Percentiles rank a stretch among this genome's conserved stretches.
Conservation (phyloP, 2,329 filamentous ascomycete species). For the Colletotrichum liriopes region DNA sequence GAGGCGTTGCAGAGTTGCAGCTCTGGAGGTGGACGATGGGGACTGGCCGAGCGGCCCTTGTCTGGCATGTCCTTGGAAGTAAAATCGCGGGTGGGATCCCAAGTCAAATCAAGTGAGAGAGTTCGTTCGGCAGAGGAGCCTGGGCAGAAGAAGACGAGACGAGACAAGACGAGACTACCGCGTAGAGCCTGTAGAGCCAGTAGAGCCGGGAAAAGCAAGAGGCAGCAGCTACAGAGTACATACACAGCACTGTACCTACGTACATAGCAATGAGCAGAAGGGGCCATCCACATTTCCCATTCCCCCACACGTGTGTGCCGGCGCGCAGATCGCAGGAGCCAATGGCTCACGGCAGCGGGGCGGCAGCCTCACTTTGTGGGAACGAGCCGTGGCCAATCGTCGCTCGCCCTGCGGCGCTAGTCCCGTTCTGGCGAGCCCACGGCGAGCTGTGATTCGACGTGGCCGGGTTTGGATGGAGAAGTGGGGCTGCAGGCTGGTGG, state of each 20-base stretch:
- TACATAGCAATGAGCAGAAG: no score
- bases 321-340: slow-evolving; percentile 24
- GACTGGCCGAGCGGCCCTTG: slow-evolving; percentile 5
- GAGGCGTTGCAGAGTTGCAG: slow-evolving; percentile 4
- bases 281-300: background rate
- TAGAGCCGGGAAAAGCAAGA: background rate
- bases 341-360: slow-evolving; percentile 30
- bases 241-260: background rate
- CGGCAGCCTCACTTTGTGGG: slow-evolving; percentile 43
- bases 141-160: slow-evolving; percentile 28
- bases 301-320: slow-evolving; percentile 1
- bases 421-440: background rate
- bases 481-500: slow-evolving; percentile 5
- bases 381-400: slow-evolving; percentile 38
- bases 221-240: background rate
- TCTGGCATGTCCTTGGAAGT: slow-evolving; percentile 9
- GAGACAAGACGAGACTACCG: slow-evolving; percentile 19
- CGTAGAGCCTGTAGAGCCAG: background rate
- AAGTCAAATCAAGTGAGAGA: background rate
- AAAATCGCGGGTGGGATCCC: background rate
- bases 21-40: background rate
- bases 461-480: background rate
- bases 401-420: slow-evolving; percentile 22
- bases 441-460: slow-evolving; percentile 9
- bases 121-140: slow-evolving; percentile 16